Conservation (phyloP, 2,329 filamentous ascomycete genomes). For the Fusarium verrucosum region DNA sequence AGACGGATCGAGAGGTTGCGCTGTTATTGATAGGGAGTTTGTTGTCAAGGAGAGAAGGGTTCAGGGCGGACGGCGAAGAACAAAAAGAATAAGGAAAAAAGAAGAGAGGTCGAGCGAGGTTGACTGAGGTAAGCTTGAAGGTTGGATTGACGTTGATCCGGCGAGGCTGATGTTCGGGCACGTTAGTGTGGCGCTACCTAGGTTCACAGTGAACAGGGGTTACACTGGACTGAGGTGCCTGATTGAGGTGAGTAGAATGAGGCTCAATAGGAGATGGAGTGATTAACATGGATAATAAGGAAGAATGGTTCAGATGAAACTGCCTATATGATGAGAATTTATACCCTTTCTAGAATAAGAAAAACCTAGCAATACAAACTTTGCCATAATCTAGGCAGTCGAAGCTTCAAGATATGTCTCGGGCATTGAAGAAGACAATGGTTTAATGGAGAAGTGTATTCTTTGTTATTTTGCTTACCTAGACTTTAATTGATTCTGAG, state of each 20-base stretch:
- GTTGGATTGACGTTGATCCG: slow-evolving; percentile 40
- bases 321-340: too few relatives aligned
- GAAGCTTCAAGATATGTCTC: too few relatives aligned
- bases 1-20: slow-evolving; percentile 2
- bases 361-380: too few relatives aligned
- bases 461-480: neutral
- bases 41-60: slow-evolving; percentile 20
- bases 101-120: slow-evolving; percentile 6
- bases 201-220: neutral
- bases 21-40: neutral
- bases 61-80: slow-evolving; percentile 8
- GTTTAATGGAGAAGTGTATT: neutral
- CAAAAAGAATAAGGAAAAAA: slow-evolving; percentile 19
- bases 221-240: too few relatives aligned
- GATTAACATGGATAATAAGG: neutral
- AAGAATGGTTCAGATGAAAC: neutral
- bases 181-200: slow-evolving; percentile 33
- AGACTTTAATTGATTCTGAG: neutral
- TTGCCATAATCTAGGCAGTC: too few relatives aligned
- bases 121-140: slow-evolving; percentile 22
- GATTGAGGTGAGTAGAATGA: neutral
- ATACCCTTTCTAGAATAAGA: too few relatives aligned
- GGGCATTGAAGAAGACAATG: too few relatives aligned
- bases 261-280: neutral
- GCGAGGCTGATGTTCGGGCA: slow-evolving; percentile 39